Conservation (phyloP, 257 asterid genomes). For the Solanum lignicaule region DNA sequence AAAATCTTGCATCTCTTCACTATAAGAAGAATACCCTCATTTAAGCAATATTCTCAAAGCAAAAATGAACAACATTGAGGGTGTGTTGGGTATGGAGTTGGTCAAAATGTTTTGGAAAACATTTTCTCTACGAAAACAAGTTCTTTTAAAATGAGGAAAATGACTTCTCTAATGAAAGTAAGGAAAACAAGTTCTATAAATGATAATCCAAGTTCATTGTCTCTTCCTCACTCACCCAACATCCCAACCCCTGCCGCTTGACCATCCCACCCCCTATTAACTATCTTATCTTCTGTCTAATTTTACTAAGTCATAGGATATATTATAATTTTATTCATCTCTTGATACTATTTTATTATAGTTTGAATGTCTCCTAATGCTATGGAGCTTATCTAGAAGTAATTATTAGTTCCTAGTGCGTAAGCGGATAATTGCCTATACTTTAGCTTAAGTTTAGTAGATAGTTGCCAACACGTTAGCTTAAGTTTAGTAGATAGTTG, state of each 20-base stretch:
- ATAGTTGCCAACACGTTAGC: background rate
- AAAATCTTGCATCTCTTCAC: constrained; percentile 39
- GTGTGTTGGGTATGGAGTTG: background rate
- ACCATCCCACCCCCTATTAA: background rate
- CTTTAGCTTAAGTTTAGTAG: background rate
- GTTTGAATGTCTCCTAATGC: background rate
- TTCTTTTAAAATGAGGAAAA: background rate
- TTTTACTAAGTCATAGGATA: background rate
- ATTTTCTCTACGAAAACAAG: background rate
- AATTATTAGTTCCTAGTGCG: background rate
- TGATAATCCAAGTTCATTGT: background rate
- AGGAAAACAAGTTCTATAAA: background rate
- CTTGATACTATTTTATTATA: background rate
- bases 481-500: background rate
- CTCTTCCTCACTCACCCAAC: background rate
- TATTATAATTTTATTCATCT: background rate
- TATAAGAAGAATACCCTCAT: constrained; percentile 12
- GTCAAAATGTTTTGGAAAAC: background rate
- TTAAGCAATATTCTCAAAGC: background rate
- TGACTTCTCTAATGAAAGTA: background rate
- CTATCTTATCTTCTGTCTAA: background rate
- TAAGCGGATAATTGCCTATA: background rate
- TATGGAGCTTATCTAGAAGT: background rate
- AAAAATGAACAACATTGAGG: background rate
- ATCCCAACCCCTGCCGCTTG: background rate